Conservation (phyloP, 768 basidiomycete species). For the button mushroom (Agaricus bisporus) region DNA sequence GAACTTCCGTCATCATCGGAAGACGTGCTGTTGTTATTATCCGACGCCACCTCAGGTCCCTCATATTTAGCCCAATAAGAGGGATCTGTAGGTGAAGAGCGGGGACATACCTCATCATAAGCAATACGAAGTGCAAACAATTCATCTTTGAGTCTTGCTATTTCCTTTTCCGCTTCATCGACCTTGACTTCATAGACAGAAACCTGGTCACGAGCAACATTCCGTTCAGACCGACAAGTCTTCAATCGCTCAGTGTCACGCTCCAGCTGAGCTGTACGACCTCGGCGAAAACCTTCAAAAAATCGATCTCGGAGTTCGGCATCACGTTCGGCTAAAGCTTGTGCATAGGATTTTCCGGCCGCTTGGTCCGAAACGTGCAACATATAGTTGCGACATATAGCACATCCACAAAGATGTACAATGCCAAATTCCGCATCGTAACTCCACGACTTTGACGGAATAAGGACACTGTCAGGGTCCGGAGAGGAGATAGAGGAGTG, state of each 20-base stretch:
- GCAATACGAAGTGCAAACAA: constrained; percentile 19
- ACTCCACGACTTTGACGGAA: constrained; percentile 3
- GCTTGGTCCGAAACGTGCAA: constrained; percentile 10
- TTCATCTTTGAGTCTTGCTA: constrained; percentile 16
- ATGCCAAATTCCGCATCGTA: constrained; percentile 15
- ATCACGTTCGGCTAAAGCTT: constrained; percentile 13
- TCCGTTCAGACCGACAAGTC: constrained; percentile 15
- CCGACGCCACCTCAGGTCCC: background rate
- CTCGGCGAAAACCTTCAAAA: constrained; percentile 15
- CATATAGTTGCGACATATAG: constrained; percentile 13
- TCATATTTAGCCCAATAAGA: background rate
- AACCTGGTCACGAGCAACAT: constrained; percentile 14
- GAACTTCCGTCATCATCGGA: background rate
- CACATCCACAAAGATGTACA: constrained; percentile 13
- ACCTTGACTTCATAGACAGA: constrained; percentile 12
- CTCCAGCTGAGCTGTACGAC: constrained; percentile 12
- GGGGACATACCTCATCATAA: constrained; percentile 13
- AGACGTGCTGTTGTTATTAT: background rate
- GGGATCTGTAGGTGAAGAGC: background rate
- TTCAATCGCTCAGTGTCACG: constrained; percentile 13
- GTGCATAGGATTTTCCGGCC: constrained; percentile 9
- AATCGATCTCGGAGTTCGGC: constrained; percentile 1
- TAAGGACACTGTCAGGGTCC: background rate
- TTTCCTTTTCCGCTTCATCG: constrained; percentile 13
- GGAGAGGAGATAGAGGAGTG: background rate